Conservation (phyloP, 352 stramenopile species). For the Pythium aphanidermatum region DNA sequence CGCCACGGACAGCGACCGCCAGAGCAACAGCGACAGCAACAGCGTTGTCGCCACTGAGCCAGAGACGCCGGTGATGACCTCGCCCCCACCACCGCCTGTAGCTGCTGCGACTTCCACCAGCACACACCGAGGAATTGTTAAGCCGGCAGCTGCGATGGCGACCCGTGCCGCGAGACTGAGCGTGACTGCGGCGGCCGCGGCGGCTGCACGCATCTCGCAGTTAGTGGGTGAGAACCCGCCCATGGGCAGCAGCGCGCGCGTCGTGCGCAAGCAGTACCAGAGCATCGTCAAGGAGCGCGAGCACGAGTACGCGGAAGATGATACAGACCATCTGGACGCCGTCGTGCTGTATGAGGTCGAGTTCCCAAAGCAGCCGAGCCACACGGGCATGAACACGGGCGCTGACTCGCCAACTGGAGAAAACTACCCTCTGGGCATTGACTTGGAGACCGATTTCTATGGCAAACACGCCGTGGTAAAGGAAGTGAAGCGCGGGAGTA, state of each 20-base stretch:
- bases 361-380: conserved; percentile 26
- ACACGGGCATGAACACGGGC: not conserved
- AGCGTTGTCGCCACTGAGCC: no score
- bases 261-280: conserved; percentile 37
- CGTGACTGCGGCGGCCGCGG: no score
- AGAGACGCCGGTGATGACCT: no score
- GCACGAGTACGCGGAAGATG: conserved; percentile 17
- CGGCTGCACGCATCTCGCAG: conserved; percentile 19
- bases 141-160: not conserved
- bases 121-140: not conserved
- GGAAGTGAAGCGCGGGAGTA: conserved; percentile 24
- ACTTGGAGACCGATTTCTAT: conserved; percentile 58
- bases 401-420: not conserved
- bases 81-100: not conserved
- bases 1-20: conserved; percentile 9
- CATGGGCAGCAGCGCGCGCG: conserved; percentile 24
- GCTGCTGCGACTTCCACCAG: not conserved
- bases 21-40: not conserved
- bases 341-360: conserved; percentile 49
- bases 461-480: conserved; percentile 41
- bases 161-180: conserved; percentile 8
- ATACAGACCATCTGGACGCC: conserved; percentile 26
- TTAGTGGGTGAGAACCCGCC: conserved; percentile 32
- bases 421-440: conserved; percentile 33
- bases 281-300: conserved; percentile 31